Conservation (phyloP, 441 rosid species). For the Metrosideros polymorpha region DNA sequence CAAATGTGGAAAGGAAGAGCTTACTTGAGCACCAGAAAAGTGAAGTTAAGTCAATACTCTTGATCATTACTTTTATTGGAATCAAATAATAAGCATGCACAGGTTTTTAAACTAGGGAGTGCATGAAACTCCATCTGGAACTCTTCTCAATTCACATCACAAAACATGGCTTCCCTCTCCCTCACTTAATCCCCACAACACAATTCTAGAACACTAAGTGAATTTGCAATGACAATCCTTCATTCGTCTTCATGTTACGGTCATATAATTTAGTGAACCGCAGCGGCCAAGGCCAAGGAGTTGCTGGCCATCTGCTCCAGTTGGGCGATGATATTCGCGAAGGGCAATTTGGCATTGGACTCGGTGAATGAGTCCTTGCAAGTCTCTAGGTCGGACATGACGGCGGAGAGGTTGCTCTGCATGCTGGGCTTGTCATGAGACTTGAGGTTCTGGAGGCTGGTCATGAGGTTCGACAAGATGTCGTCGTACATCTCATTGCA, state of each 20-base stretch:
- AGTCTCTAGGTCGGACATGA: background rate
- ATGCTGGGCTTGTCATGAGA: background rate
- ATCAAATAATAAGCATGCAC: background rate
- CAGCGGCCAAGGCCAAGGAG: background rate
- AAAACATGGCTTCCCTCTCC: background rate
- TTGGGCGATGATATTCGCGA: background rate
- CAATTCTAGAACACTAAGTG: background rate
- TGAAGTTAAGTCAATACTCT: constrained; percentile 51
- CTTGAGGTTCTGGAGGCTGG: background rate
- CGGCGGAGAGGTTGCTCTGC: background rate
- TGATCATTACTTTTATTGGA: background rate
- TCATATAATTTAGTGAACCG: background rate
- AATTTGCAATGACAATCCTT: background rate
- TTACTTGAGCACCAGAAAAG: constrained; percentile 80
- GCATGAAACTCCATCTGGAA: background rate
- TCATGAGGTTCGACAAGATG: background rate
- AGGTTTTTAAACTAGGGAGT: background rate
- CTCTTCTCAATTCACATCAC: background rate
- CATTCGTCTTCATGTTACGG: background rate
- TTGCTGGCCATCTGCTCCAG: background rate
- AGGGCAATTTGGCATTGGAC: background rate
- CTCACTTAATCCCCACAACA: background rate
- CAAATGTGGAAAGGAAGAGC: constrained; percentile 97
- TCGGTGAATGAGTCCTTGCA: background rate
- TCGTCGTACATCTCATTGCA: background rate